Evolutionary conservation across 495 filamentous ascomycete genomes (phyloP).

Genomic region (Penicillium soppii): DNA sequence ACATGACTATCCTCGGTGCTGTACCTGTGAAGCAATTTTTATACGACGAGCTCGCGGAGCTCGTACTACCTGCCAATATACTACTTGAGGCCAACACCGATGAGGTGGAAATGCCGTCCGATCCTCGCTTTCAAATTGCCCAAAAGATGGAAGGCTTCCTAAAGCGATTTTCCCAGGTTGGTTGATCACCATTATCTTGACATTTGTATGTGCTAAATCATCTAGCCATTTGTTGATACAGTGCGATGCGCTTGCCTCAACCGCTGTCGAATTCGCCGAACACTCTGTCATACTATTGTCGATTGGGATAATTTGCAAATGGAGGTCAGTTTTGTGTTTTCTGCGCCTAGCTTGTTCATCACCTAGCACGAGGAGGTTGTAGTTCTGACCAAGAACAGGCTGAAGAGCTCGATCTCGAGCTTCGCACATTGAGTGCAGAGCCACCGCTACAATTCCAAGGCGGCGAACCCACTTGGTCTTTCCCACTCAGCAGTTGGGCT

Average conservation of each 20-base stretch:
- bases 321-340: slow-evolving; percentile 61
- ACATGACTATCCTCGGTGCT: slow-evolving; percentile 62
- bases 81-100: slow-evolving; percentile 73
- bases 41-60: slow-evolving; percentile 73
- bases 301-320: slow-evolving; percentile 85
- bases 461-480: slow-evolving; percentile 54
- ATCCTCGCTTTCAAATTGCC: slow-evolving; percentile 74
- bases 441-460: slow-evolving; percentile 49
- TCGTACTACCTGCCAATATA: slow-evolving; percentile 69
- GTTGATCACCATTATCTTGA: background rate
- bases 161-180: slow-evolving; percentile 62
- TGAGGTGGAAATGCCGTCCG: slow-evolving; percentile 70
- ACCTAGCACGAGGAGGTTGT: background rate
- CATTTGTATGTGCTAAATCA: slow-evolving; percentile 12
- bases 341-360: too few relatives aligned
- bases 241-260: slow-evolving; percentile 86
- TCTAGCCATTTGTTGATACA: slow-evolving; percentile 74
- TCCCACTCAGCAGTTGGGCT: slow-evolving; percentile 82
- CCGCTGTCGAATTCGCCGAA: slow-evolving; percentile 79
- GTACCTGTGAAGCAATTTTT: slow-evolving; percentile 71
- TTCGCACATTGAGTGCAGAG: slow-evolving; percentile 63
- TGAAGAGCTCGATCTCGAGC: slow-evolving; percentile 72
- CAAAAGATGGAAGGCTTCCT: slow-evolving; percentile 79
- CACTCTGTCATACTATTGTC: slow-evolving; percentile 73
- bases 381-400: slow-evolving; percentile 39